Conservation (phyloP, 345 rosid species). For the Clarkia xantiana region DNA sequence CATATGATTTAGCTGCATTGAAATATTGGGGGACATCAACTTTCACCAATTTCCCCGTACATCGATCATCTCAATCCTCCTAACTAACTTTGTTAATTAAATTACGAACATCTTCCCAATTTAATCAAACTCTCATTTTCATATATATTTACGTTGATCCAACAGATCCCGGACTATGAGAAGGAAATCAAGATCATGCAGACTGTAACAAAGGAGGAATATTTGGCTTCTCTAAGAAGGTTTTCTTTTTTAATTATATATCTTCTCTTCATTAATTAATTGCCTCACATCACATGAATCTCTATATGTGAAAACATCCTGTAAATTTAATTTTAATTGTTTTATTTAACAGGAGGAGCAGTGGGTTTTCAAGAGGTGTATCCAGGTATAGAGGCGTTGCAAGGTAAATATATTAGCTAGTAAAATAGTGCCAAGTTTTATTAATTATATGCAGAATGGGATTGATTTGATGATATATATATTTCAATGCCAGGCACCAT, state of each 20-base stretch:
- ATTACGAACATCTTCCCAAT: no score
- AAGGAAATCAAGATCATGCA: conserved; percentile 48
- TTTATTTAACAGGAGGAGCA: conserved; percentile 34
- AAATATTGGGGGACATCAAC: conserved; percentile 58
- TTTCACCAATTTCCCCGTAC: conserved; percentile 49
- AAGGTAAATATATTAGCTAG: conserved; percentile 30
- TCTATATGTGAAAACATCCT: no score
- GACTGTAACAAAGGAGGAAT: conserved; percentile 47
- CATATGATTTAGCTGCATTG: conserved; percentile 56
- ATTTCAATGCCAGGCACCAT: conserved; percentile 70
- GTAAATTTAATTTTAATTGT: not conserved
- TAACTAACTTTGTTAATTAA: not conserved
- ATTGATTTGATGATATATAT: not conserved
- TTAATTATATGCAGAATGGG: not conserved
- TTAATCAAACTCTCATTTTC: no score
- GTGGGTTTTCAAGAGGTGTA: conserved; percentile 62
- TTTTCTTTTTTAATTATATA: no score
- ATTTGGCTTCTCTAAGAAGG: conserved; percentile 54
- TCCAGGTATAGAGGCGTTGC: conserved; percentile 66
- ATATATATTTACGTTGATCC: no score
- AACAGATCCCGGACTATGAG: conserved; percentile 40
- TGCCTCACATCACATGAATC: no score
- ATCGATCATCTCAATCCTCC: not conserved
- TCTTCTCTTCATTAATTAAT: no score
- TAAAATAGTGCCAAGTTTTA: no score